Base-by-base conservation (phyloP, 352 stramenopile genomes). In the Phytopythium cucurbitacearum region DNA sequence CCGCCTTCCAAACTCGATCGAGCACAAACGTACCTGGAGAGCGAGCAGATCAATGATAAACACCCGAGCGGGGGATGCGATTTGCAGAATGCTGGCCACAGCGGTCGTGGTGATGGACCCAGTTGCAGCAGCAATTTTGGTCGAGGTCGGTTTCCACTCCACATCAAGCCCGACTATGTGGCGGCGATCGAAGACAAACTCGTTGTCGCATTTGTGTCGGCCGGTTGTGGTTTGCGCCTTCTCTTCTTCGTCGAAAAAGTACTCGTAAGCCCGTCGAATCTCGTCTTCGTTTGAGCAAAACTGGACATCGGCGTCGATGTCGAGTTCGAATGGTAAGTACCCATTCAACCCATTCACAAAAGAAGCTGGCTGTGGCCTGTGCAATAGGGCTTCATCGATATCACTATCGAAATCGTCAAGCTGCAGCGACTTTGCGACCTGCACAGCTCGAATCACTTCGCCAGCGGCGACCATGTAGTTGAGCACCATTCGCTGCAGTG, bases 71-170 rank as follows among this genome's bases (percentile, higher is more conserved):
- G 48, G 46, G 3, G 72, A 70, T 8, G 79, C 79, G 37, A 89
- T 76, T 36, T 89, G 79, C 11, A 89, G 55, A 46, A 87, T 84
- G 41, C 79, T 89, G 3, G 79, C 79, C 36, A 86, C 35, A 11
- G 64, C 59, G 46, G 52, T 68, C 35, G 53, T 67, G 16, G 51
- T 62, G 34, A 49, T 57, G 7, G 64, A 60, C 1, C 54, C 60
- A 3, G 54, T 64, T 8, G 51, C 44, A 38, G 65, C 59, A 12
- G 71, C 62, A 42, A 71, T 65, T 37, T 62, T 76, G 7, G 60
- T 76, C 0, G 68, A 79, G 7, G 64, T 80, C 39, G 79, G 79
- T 5, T 80, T 76, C 79, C 79, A 89, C 56, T 89, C 79, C n/a
- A 89, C 79, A 37, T 89, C 79, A 2, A 89, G 54, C 2, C 79